Percentiles rank a stretch among this genome's conserved stretches.
These are phyloP conservation scores for Diaporthe sp. DNA, from an alignment of 2,329 filamentous ascomycete genomes.

Conservation along the genomic window DNA sequence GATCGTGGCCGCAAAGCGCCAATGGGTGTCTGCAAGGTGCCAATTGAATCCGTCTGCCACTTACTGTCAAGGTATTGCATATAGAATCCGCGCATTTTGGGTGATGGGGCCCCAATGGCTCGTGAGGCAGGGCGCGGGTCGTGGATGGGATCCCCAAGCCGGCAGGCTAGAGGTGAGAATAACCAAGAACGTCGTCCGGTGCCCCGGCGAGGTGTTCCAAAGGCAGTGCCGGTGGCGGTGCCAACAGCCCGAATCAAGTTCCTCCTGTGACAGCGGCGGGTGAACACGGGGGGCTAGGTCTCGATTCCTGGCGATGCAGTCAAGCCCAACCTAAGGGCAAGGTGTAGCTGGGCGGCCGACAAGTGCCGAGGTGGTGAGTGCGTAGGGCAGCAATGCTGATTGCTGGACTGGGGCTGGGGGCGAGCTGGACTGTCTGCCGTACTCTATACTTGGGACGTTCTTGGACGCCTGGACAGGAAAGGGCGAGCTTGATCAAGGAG, in stretches of 20 bases:
- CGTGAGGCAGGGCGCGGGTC: constrained; percentile 9
- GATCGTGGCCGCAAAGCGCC: constrained; percentile 19
- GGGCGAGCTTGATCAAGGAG: constrained; percentile 33
- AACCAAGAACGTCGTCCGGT: constrained; percentile 39
- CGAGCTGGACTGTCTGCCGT: constrained; percentile 28
- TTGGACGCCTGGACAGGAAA: constrained; percentile 39
- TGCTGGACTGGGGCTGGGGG: constrained; percentile 20
- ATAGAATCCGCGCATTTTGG: constrained; percentile 73
- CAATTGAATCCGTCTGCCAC: constrained; percentile 53
- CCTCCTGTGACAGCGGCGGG: constrained; percentile 32
- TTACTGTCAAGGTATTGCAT: constrained; percentile 83
- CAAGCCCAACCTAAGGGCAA: constrained; percentile 65
- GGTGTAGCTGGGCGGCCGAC: constrained; percentile 39
- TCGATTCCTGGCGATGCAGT: constrained; percentile 61
- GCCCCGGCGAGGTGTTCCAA: constrained; percentile 38
- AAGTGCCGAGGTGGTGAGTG: constrained; percentile 36
- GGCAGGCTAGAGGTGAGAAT: constrained; percentile 42
- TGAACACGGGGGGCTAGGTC: constrained; percentile 48
- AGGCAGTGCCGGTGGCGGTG: constrained; percentile 38
- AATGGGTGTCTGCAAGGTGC: constrained; percentile 18
- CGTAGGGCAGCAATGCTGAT: constrained; percentile 49
- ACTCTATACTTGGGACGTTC: neutral
- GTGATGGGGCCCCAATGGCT: constrained; percentile 43
- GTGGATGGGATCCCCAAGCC: constrained; percentile 43
- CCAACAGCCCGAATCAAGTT: constrained; percentile 41